These are phyloP conservation scores for Debaryomyces hansenii DNA, from an alignment of 805 yeast genomes.

Conservation along the genomic window DNA sequence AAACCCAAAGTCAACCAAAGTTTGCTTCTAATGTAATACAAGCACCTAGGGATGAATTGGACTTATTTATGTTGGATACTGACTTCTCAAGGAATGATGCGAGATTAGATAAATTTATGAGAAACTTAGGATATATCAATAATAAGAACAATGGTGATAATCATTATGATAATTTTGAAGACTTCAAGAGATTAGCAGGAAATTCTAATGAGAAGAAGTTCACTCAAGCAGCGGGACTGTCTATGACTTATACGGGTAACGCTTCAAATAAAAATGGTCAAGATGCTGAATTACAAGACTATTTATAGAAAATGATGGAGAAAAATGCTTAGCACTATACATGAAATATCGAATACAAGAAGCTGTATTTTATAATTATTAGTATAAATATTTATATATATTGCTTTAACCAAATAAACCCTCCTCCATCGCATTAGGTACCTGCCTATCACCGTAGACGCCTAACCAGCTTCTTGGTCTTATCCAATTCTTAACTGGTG, in stretches of 20 bases:
- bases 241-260: not conserved
- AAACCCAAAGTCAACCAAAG: not conserved
- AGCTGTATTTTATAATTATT: not conserved
- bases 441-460: constrained; percentile 72
- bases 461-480: constrained; percentile 83
- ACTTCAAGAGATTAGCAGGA: not conserved
- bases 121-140: constrained; percentile 12
- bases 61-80: constrained; percentile 14
- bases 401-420: constrained; percentile 62
- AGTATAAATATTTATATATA: not conserved
- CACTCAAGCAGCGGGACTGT: not conserved
- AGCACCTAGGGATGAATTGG: constrained; percentile 10
- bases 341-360: not conserved
- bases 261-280: constrained; percentile 1
- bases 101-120: constrained; percentile 13
- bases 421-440: constrained; percentile 69
- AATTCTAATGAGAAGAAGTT: not conserved
- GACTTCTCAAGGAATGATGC: constrained; percentile 11
- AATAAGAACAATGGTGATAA: not conserved
- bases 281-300: constrained; percentile 6
- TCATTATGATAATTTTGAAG: not conserved
- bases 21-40: not conserved
- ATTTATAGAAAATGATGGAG: constrained; percentile 6
- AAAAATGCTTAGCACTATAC: not conserved
- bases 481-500: constrained; percentile 30